Evolutionary conservation across 2,329 filamentous ascomycete genomes (phyloP).

Genomic region (Neonectria neomacrospora): DNA sequence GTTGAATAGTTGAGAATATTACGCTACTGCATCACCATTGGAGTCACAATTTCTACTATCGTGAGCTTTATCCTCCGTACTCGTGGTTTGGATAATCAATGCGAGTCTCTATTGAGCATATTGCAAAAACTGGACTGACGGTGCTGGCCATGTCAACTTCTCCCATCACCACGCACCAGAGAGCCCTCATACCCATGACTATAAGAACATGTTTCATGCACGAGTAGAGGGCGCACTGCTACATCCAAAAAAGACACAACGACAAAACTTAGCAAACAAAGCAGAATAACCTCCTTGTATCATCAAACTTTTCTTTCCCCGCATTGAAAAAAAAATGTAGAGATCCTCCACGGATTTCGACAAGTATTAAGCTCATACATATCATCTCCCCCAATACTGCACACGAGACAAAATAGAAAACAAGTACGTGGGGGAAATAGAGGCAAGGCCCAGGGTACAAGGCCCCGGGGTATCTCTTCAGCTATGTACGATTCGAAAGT

Average conservation of each 20-base stretch:
- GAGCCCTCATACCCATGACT: conserved; percentile 23
- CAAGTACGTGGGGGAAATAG: neutral
- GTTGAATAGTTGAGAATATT: neutral
- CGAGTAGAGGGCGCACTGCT: conserved; percentile 23
- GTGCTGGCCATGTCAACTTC: conserved; percentile 2
- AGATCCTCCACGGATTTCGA: conserved; percentile 27
- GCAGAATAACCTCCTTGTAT: conserved; percentile 28
- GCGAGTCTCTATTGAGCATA: conserved; percentile 29
- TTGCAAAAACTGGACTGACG: conserved; percentile 20
- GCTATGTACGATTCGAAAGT: conserved; percentile 20
- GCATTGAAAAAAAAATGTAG: conserved; percentile 18
- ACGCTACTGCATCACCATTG: neutral
- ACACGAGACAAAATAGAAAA: conserved; percentile 7
- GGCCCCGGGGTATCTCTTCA: conserved; percentile 10
- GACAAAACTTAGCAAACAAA: conserved; percentile 22
- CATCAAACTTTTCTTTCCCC: conserved; percentile 31
- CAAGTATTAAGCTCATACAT: conserved; percentile 15
- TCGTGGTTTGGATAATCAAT: conserved; percentile 28
- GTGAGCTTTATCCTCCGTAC: neutral
- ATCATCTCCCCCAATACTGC: conserved; percentile 5
- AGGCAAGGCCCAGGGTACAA: conserved; percentile 2
- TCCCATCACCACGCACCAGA: conserved; percentile 10
- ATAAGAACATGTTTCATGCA: conserved; percentile 19
- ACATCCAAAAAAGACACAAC: conserved; percentile 27
- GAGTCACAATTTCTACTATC: neutral